Percentiles rank a stretch among this genome's conserved stretches.
These are phyloP conservation scores for Leonotis leonurus DNA, from an alignment of 257 asterid genomes.

Conservation along the genomic window DNA sequence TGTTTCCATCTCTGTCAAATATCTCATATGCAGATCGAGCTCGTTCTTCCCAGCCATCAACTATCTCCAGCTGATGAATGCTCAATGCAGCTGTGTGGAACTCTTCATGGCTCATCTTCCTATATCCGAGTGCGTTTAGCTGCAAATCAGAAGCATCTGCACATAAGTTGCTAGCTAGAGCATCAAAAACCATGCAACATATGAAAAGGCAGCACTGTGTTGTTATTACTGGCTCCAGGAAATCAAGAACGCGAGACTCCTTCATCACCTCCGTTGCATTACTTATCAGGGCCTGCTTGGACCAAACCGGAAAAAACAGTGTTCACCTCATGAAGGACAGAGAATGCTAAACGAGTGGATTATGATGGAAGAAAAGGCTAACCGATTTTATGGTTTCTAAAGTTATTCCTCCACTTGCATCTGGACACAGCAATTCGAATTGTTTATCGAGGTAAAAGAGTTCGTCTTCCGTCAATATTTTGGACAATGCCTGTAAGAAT, in stretches of 20 bases:
- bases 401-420: slow-evolving; percentile 29
- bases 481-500: slow-evolving; percentile 31
- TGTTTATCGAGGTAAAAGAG: slow-evolving; percentile 29
- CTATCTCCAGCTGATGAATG: slow-evolving; percentile 55
- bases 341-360: not conserved
- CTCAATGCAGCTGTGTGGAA: slow-evolving; percentile 68
- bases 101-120: slow-evolving; percentile 67
- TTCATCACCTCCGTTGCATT: slow-evolving; percentile 44
- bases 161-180: too few species aligned
- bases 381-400: slow-evolving; percentile 29
- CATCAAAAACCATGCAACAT: not conserved
- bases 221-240: slow-evolving; percentile 52
- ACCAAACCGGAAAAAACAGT: not conserved
- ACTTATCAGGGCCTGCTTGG: slow-evolving; percentile 44
- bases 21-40: slow-evolving; percentile 54
- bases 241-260: slow-evolving; percentile 47
- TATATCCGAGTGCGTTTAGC: slow-evolving; percentile 66
- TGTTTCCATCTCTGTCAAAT: slow-evolving; percentile 62
- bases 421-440: slow-evolving; percentile 23
- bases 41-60: slow-evolving; percentile 56
- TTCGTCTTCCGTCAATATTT: slow-evolving; percentile 19
- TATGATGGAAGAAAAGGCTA: not conserved
- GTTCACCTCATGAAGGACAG: not conserved
- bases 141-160: slow-evolving; percentile 22
- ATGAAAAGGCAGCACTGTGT: not conserved